Conservation (phyloP, 768 basidiomycete species). For the Scleroderma citrinum region DNA sequence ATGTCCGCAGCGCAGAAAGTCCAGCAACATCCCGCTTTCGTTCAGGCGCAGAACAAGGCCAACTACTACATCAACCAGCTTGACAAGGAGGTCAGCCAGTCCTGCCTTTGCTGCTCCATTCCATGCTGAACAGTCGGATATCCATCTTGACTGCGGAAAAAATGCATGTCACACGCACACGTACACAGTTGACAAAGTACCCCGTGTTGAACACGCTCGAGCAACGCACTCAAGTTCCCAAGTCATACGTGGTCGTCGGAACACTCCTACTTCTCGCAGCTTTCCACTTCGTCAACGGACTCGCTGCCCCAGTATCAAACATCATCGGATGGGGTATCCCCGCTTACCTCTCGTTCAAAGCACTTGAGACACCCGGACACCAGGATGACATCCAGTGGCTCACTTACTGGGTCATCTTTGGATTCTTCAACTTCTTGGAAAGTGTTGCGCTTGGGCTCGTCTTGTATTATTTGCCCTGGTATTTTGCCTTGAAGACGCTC, state of each 20-base stretch:
- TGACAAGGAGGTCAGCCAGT: slow-evolving; percentile 83
- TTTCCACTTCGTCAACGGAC: slow-evolving; percentile 83
- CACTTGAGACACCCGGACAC: slow-evolving; percentile 79
- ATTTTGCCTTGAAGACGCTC: slow-evolving; percentile 86
- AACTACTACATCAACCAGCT: slow-evolving; percentile 80
- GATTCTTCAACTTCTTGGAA: slow-evolving; percentile 90
- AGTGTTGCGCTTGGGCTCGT: slow-evolving; percentile 76
- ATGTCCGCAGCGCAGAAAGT: slow-evolving; percentile 82
- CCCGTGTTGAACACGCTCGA: slow-evolving; percentile 80
- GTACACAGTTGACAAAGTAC: slow-evolving; percentile 76
- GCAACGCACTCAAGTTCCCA: slow-evolving; percentile 87
- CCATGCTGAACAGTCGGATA: not conserved
- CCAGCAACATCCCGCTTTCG: slow-evolving; percentile 81
- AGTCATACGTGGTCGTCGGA: slow-evolving; percentile 83
- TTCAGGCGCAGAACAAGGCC: slow-evolving; percentile 81
- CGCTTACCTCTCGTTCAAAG: slow-evolving; percentile 92
- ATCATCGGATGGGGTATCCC: slow-evolving; percentile 93
- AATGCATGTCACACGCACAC: too few relatives aligned
- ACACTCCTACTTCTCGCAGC: slow-evolving; percentile 57
- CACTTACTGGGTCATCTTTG: slow-evolving; percentile 96
- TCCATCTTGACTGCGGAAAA: too few relatives aligned
- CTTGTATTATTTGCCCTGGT: slow-evolving; percentile 93
- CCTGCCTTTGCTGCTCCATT: not conserved
- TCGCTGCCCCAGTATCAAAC: slow-evolving; percentile 90
- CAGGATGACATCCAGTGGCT: slow-evolving; percentile 93